These are phyloP conservation scores for Rutstroemia sp. DNA, from an alignment of 2,329 filamentous ascomycete genomes.

Conservation along the genomic window DNA sequence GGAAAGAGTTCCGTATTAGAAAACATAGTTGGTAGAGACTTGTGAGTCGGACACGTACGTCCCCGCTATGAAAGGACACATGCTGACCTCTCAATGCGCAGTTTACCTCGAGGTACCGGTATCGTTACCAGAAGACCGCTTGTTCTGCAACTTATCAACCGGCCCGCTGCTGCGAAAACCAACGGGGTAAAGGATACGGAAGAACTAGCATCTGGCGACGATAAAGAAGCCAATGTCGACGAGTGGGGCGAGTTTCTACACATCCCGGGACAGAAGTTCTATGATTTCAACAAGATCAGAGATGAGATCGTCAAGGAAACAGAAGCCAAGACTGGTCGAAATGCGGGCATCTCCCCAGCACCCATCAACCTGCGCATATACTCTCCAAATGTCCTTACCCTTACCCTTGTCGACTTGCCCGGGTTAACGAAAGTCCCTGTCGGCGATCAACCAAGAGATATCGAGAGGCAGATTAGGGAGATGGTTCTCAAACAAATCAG, in stretches of 20 bases:
- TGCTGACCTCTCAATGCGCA: slow-evolving; percentile 34
- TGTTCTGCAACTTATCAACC: slow-evolving; percentile 96
- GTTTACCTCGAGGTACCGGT: slow-evolving; percentile 91
- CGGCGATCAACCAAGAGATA: slow-evolving; percentile 92
- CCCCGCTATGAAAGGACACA: slow-evolving; percentile 11
- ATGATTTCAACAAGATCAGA: slow-evolving; percentile 96
- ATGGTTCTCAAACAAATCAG: slow-evolving; percentile 99
- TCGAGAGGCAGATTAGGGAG: slow-evolving; percentile 91
- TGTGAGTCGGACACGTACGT: slow-evolving; percentile 54
- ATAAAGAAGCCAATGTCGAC: slow-evolving; percentile 84
- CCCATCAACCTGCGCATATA: slow-evolving; percentile 98
- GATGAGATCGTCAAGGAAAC: slow-evolving; percentile 97
- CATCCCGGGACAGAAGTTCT: slow-evolving; percentile 94
- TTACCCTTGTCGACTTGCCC: slow-evolving; percentile 93
- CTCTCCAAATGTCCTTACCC: slow-evolving; percentile 93
- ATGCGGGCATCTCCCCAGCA: slow-evolving; percentile 90
- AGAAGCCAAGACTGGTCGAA: slow-evolving; percentile 90
- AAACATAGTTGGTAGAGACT: slow-evolving; percentile 97
- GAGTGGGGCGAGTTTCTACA: slow-evolving; percentile 99
- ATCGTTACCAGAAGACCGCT: slow-evolving; percentile 95
- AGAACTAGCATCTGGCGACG: slow-evolving; percentile 58
- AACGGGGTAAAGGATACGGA: slow-evolving; percentile 60
- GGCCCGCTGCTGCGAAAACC: slow-evolving; percentile 51
- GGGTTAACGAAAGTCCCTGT: slow-evolving; percentile 96
- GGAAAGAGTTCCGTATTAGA: slow-evolving; percentile 99